Conservation (phyloP, 441 rosid species). For the Brassica balearica region DNA sequence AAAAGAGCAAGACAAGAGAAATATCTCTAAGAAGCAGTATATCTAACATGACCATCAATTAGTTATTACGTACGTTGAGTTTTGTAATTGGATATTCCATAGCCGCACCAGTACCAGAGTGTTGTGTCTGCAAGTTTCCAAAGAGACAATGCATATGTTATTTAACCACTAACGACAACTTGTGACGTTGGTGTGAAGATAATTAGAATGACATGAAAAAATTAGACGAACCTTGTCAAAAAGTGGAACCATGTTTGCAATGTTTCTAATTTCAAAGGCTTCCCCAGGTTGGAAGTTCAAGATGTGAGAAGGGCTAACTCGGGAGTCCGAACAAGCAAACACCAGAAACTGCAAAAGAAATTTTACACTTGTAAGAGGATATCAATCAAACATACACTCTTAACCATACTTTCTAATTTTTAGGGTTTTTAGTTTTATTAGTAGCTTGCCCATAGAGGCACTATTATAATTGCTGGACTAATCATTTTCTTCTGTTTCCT, state of each 20-base stretch:
- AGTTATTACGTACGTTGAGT: constrained; percentile 46
- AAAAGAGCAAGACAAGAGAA: background rate
- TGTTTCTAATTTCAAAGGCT: constrained; percentile 64
- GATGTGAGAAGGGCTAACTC: constrained; percentile 63
- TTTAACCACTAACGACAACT: constrained; percentile 5
- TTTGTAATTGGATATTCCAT: constrained; percentile 61
- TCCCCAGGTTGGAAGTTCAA: constrained; percentile 63
- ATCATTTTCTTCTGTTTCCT: background rate
- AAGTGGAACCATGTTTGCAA: constrained; percentile 64
- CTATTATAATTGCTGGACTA: background rate
- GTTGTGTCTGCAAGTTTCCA: constrained; percentile 47
- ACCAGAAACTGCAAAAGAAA: constrained; percentile 54
- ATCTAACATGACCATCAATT: background rate
- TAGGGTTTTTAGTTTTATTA: constrained; percentile 7
- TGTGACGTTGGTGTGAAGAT: constrained; percentile 1
- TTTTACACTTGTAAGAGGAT: background rate
- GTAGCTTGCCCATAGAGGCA: constrained; percentile 24
- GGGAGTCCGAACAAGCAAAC: constrained; percentile 69
- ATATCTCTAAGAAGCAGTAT: background rate
- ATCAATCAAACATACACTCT: background rate
- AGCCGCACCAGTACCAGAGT: constrained; percentile 63
- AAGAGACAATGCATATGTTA: constrained; percentile 16
- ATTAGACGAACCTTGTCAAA: constrained; percentile 51
- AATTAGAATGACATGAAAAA: background rate
- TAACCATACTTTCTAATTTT: background rate